These are phyloP conservation scores for Leccinum solheimii DNA, from an alignment of 1,284 basidiomycete genomes.

Conservation along the genomic window DNA sequence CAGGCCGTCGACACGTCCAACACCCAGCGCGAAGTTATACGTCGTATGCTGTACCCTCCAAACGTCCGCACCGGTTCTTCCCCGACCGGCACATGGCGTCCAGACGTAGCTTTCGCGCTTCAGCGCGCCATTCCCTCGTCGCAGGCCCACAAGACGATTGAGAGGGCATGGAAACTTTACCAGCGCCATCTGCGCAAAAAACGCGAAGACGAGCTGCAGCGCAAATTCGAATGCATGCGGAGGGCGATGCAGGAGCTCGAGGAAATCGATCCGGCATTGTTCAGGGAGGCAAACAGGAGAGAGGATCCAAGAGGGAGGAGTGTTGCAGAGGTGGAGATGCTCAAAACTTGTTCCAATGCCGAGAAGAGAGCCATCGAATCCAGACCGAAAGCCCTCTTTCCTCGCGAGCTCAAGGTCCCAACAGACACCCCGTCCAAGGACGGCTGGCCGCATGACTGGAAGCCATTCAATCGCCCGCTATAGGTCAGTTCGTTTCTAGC, in stretches of 20 bases:
- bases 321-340: conserved; percentile 52
- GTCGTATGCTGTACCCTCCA: conserved; percentile 76
- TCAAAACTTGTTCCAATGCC: conserved; percentile 63
- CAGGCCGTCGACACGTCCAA: conserved; percentile 42
- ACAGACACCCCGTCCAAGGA: conserved; percentile 73
- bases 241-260: conserved; percentile 80
- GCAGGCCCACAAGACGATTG: conserved; percentile 93
- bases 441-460: conserved; percentile 84
- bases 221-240: conserved; percentile 78
- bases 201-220: conserved; percentile 62
- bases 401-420: conserved; percentile 75
- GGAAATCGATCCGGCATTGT: conserved; percentile 64
- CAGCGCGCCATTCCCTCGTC: conserved; percentile 76
- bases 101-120: conserved; percentile 68
- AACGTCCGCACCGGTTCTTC: conserved; percentile 68
- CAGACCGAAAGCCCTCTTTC: conserved; percentile 80
- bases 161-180: conserved; percentile 87
- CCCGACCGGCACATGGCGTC: conserved; percentile 81
- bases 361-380: conserved; percentile 75
- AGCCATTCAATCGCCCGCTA: conserved; percentile 54
- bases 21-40: conserved; percentile 70
- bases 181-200: conserved; percentile 71
- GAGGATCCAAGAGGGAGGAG: conserved; percentile 73
- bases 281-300: conserved; percentile 71
- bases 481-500: conserved; percentile 22